phyloP scores from a whole-genome alignment of 495 filamentous ascomycete genomes.

The Podospora tetraspora region DNA sequence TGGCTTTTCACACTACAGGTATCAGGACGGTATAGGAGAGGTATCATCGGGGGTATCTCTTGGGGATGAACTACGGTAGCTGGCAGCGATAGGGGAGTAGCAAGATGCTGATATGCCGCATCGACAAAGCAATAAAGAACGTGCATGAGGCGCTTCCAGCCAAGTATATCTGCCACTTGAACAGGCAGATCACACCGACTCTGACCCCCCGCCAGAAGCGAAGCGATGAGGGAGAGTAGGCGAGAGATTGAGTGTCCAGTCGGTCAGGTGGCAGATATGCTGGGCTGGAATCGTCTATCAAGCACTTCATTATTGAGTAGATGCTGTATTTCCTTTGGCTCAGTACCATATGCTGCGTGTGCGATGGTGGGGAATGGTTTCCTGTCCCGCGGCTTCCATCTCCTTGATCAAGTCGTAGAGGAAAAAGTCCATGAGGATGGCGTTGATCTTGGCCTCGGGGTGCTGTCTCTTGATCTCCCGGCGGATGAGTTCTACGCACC shows the following conservation, averaged over 20 bases:
- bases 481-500: constrained; percentile 85
- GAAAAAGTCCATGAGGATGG: constrained; percentile 93
- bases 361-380: constrained; percentile 80
- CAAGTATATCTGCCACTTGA: no score
- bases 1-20: neutral
- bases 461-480: constrained; percentile 72
- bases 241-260: no score
- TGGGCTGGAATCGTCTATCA: no score
- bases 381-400: constrained; percentile 55
- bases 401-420: constrained; percentile 91
- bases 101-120: neutral
- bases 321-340: neutral
- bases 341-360: constrained; percentile 96
- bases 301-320: no score
- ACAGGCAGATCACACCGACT: no score
- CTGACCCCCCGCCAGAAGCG: no score
- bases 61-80: neutral
- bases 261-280: no score
- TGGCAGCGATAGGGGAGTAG: neutral
- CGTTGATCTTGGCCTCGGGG: constrained; percentile 70
- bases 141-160: no score
- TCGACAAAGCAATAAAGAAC: no score
- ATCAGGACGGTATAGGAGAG: neutral
- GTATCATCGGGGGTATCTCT: neutral
- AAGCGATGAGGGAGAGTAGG: no score